A percentile compares a stretch with the other conserved stretches of the same genome.
Evolutionary conservation across 371 early-diverging fungal genomes (phyloP).

Genomic region (Rhizopus arrhizus): DNA sequence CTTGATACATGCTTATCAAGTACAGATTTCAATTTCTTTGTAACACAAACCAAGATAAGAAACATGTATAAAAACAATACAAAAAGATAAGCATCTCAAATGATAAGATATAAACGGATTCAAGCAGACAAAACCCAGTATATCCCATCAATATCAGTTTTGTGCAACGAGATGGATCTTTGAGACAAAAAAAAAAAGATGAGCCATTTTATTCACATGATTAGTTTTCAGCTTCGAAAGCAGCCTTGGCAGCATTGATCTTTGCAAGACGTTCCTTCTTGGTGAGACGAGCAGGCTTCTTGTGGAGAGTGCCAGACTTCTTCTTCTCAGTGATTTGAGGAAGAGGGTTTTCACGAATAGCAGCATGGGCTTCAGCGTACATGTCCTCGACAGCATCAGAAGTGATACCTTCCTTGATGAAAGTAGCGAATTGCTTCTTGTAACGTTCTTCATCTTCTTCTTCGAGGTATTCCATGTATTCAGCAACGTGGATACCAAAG

Average conservation of each 20-base stretch:
- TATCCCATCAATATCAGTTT: too few species aligned
- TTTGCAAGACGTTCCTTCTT: conserved; percentile 88
- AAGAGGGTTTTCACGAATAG: conserved; percentile 91
- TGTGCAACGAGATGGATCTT: too few species aligned
- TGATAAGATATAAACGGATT: background rate
- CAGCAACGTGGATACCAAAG: conserved; percentile 97
- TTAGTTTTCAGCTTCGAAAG: conserved; percentile 54
- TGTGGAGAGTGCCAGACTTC: conserved; percentile 71
- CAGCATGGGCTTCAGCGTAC: conserved; percentile 93
- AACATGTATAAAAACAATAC: too few species aligned
- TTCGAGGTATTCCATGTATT: conserved; percentile 97
- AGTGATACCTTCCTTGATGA: conserved; percentile 89
- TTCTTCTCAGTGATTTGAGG: conserved; percentile 65
- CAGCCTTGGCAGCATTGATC: conserved; percentile 89
- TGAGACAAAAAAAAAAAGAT: too few species aligned
- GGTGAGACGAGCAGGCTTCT: conserved; percentile 76
- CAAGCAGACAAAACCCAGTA: too few species aligned
- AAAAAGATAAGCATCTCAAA: background rate
- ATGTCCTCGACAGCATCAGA: conserved; percentile 95
- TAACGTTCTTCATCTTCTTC: conserved; percentile 98
- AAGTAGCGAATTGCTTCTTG: conserved; percentile 97
- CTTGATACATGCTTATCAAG: background rate
- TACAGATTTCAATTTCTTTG: background rate
- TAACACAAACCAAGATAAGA: background rate
- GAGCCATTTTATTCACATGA: background rate